Percentiles rank a stretch among this genome's conserved stretches.
phyloP scores from a whole-genome alignment of 2,329 filamentous ascomycete species.

The Phyllosticta citribraziliensis region DNA sequence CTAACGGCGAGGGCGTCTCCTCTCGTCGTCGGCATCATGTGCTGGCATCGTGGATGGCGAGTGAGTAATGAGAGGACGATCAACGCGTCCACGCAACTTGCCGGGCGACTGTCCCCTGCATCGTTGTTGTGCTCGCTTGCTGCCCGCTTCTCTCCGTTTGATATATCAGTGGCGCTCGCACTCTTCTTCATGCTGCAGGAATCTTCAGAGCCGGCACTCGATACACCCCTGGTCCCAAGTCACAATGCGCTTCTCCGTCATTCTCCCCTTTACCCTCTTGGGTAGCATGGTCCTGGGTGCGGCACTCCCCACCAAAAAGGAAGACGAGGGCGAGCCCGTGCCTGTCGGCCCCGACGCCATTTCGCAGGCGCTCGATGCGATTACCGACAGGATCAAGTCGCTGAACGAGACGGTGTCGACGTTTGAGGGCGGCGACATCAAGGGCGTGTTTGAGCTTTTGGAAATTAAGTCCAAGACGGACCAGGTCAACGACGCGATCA shows the following conservation, averaged over 20 bases:
- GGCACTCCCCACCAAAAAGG: not conserved
- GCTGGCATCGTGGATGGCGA: not conserved
- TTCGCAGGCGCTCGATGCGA: not conserved
- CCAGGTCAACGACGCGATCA: not conserved
- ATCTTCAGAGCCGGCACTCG: not conserved
- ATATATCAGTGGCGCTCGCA: not conserved
- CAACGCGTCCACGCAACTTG: not conserved
- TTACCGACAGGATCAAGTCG: not conserved
- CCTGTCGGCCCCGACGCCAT: not conserved
- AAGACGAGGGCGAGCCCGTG: not conserved
- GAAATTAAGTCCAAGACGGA: conserved; percentile 1
- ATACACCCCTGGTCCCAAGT: not conserved
- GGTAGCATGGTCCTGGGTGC: not conserved
- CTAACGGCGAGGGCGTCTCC: not conserved
- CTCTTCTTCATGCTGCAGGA: not conserved
- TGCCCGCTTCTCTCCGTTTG: not conserved
- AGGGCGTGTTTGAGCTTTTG: conserved; percentile 1
- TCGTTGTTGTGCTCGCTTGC: not conserved
- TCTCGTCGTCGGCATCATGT: not conserved
- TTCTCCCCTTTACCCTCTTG: not conserved
- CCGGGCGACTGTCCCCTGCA: not conserved
- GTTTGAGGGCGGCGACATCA: not conserved
- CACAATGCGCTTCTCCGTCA: not conserved
- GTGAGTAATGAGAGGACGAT: not conserved
- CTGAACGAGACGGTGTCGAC: not conserved